These are phyloP conservation scores for Stentor roeselii DNA, from an alignment of 73 alveolate species.

Conservation along the genomic window DNA sequence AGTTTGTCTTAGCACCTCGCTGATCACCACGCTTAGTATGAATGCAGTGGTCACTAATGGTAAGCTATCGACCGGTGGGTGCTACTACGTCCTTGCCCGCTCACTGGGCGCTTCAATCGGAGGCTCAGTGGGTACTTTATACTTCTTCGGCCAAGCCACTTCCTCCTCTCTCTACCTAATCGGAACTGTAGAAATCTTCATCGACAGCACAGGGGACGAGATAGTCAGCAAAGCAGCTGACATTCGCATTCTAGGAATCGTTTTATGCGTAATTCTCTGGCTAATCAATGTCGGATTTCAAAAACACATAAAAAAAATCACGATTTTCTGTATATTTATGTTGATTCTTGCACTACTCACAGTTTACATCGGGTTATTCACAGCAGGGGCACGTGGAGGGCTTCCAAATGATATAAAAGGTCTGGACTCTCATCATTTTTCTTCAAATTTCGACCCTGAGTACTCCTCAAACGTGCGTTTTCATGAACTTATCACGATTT, in stretches of 20 bases:
- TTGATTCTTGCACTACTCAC: constrained; percentile 38
- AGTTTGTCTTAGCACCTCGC: constrained; percentile 35
- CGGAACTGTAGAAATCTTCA: constrained; percentile 60
- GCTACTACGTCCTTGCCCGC: constrained; percentile 49
- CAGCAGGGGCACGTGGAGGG: constrained; percentile 14
- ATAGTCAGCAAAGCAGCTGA: constrained; percentile 32
- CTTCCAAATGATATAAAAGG: background rate
- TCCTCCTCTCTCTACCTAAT: constrained; percentile 58
- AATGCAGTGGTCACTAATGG: constrained; percentile 67
- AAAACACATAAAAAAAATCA: constrained; percentile 38
- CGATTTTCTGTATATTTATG: constrained; percentile 27
- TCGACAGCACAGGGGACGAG: constrained; percentile 34
- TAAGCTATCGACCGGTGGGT: constrained; percentile 57
- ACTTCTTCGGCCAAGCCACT: constrained; percentile 51
- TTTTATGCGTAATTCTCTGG: constrained; percentile 33
- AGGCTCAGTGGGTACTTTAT: constrained; percentile 60
- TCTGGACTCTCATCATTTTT: background rate
- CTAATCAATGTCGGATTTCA: constrained; percentile 33
- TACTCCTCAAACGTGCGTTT: background rate
- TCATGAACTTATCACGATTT: background rate
- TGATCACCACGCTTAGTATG: constrained; percentile 56
- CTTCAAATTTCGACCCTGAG: background rate
- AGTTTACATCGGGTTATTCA: constrained; percentile 48
- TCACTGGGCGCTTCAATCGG: constrained; percentile 68
- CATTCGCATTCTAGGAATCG: constrained; percentile 41